Evolutionary conservation across 495 filamentous ascomycete species (phyloP).

Genomic region (Lepraria neglecta): DNA sequence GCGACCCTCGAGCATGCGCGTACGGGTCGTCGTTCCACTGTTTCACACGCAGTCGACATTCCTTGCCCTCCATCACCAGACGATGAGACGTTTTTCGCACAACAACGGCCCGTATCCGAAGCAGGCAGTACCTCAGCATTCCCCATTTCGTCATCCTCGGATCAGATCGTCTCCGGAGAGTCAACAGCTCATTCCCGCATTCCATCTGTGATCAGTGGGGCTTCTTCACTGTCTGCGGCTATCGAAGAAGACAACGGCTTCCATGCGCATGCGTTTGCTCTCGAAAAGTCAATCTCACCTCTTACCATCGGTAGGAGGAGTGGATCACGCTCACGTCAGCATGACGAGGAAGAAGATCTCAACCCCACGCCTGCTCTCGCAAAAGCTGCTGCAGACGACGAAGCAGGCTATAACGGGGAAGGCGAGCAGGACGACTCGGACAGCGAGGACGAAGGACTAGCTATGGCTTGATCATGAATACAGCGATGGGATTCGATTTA

Average conservation of each 20-base stretch:
- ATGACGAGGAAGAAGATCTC: constrained; percentile 24
- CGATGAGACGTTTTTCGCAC: constrained; percentile 37
- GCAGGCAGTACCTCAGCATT: constrained; percentile 50
- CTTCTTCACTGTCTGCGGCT: constrained; percentile 67
- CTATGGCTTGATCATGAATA: constrained; percentile 33
- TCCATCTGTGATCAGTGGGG: constrained; percentile 69
- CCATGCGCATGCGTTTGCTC: constrained; percentile 24
- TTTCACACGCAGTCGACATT: constrained; percentile 25
- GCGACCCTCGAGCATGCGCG: constrained; percentile 28
- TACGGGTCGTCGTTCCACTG: constrained; percentile 30
- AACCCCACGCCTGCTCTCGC: constrained; percentile 29
- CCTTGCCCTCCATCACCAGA: constrained; percentile 47
- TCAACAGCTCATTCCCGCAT: constrained; percentile 70
- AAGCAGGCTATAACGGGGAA: constrained; percentile 48
- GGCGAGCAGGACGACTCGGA: constrained; percentile 46
- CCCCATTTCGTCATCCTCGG: constrained; percentile 47
- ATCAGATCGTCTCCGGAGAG: constrained; percentile 51
- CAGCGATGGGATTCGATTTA: neutral
- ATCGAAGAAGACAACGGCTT: constrained; percentile 40
- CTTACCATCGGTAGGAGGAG: constrained; percentile 34
- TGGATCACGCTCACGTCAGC: constrained; percentile 29
- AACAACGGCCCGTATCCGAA: constrained; percentile 43
- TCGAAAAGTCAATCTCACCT: constrained; percentile 43
- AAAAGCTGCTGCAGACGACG: constrained; percentile 38
- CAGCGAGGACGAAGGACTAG: constrained; percentile 48